These are phyloP conservation scores for Trichoderma sp. DNA, from an alignment of 2,329 filamentous ascomycete genomes.

Conservation along the genomic window DNA sequence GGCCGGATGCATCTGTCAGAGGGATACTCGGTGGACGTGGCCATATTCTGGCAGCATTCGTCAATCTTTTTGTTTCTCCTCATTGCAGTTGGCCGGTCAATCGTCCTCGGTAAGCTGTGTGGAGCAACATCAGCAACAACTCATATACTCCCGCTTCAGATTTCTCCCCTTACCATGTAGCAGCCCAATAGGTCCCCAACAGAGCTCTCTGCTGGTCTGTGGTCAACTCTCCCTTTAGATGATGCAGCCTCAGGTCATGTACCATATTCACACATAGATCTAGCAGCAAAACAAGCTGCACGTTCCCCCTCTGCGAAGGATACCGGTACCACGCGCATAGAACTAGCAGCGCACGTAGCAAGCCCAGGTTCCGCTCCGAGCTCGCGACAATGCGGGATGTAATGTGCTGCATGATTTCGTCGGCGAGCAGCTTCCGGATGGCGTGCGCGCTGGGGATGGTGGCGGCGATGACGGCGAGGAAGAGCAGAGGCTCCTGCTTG, in stretches of 20 bases:
- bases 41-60: slow-evolving; percentile 7
- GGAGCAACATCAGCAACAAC: neutral
- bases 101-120: neutral
- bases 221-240: neutral
- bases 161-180: neutral
- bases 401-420: slow-evolving; percentile 18
- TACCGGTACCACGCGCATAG: slow-evolving; percentile 18
- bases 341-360: slow-evolving; percentile 16
- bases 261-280: slow-evolving; percentile 13
- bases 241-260: slow-evolving; percentile 12
- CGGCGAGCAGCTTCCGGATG: slow-evolving; percentile 5
- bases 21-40: slow-evolving; percentile 13
- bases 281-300: slow-evolving; percentile 13
- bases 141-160: neutral
- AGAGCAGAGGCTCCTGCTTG: slow-evolving; percentile 18
- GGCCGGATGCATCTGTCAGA: slow-evolving; percentile 19
- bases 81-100: slow-evolving; percentile 1
- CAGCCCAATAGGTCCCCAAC: slow-evolving; percentile 17
- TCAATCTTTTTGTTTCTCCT: neutral
- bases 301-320: slow-evolving; percentile 16
- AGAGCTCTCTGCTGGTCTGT: slow-evolving; percentile 16
- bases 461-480: slow-evolving; percentile 16
- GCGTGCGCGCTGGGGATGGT: slow-evolving; percentile 2
- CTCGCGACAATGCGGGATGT: slow-evolving; percentile 17
- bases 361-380: slow-evolving; percentile 18